Evolutionary conservation across 2,329 filamentous ascomycete species (phyloP).

Genomic region (Aspergillus eucalypticola): DNA sequence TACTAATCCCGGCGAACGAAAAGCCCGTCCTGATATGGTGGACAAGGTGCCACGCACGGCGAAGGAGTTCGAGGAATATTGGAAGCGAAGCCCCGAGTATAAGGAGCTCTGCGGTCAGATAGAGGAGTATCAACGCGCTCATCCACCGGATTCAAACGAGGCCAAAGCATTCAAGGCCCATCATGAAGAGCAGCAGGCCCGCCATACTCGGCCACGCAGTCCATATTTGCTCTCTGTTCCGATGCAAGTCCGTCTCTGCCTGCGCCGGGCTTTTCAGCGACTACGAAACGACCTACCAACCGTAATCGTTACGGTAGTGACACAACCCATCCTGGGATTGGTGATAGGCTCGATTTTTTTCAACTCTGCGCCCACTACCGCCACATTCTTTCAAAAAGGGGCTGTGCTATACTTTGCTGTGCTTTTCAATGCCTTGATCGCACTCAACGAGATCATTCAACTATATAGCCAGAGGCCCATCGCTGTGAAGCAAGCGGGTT

Average conservation of each 20-base stretch:
- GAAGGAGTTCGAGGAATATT: constrained; percentile 61
- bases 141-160: constrained; percentile 21
- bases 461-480: constrained; percentile 16
- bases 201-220: constrained; percentile 6
- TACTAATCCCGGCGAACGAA: constrained; percentile 63
- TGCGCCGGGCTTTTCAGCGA: constrained; percentile 16
- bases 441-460: constrained; percentile 59
- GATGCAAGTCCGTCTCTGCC: constrained; percentile 16
- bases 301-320: constrained; percentile 8
- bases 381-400: constrained; percentile 16
- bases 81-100: constrained; percentile 36
- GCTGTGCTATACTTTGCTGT: constrained; percentile 75
- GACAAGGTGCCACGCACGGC: constrained; percentile 63
- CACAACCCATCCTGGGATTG: constrained; percentile 13
- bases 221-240: constrained; percentile 17
- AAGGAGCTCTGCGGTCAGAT: constrained; percentile 34
- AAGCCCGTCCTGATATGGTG: constrained; percentile 58
- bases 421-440: constrained; percentile 78
- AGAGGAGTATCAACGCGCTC: constrained; percentile 31
- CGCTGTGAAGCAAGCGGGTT: constrained; percentile 16
- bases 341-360: constrained; percentile 20
- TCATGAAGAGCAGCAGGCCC: constrained; percentile 11
- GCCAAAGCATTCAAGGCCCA: constrained; percentile 9
- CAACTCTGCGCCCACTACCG: constrained; percentile 10
- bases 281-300: constrained; percentile 16